Conservation (phyloP, 345 rosid species). For the Citrus hindsii region DNA sequence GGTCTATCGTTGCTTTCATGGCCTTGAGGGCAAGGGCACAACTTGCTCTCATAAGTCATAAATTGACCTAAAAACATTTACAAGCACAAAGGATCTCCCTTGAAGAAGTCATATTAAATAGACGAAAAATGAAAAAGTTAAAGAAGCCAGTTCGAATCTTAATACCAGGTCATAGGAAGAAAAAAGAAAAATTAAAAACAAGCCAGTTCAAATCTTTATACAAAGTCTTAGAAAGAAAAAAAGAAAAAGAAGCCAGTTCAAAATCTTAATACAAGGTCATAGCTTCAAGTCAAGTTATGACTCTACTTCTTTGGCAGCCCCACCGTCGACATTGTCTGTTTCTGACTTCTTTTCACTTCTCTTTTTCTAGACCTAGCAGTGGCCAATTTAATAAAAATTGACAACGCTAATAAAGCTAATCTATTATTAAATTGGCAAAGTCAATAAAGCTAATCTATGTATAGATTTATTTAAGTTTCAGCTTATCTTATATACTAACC, state of each 20-base stretch:
- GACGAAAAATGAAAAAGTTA: background rate
- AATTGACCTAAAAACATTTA: background rate
- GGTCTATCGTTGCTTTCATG: conserved; percentile 27
- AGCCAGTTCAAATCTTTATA: background rate
- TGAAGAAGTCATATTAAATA: background rate
- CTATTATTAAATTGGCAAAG: background rate
- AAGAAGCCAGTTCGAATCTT: background rate
- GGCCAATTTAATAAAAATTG: background rate
- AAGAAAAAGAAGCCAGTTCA: background rate
- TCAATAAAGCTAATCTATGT: background rate
- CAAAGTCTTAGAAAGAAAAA: background rate
- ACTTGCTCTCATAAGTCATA: conserved; percentile 7
- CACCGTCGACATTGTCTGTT: conserved; percentile 20
- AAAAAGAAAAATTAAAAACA: no score
- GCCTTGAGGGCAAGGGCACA: conserved; percentile 18
- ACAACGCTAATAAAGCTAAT: background rate
- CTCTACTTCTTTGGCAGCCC: conserved; percentile 3
- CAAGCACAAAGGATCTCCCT: background rate
- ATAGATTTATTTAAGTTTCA: background rate
- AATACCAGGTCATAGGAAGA: no score
- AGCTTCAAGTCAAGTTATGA: conserved; percentile 9
- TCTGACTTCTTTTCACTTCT: background rate
- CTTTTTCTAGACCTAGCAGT: background rate
- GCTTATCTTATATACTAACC: no score
- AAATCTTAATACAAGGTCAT: background rate